A percentile compares a stretch with the other conserved stretches of the same genome.
These are phyloP conservation scores for Metschnikowia lunata DNA, from an alignment of 805 yeast species.

Conservation along the genomic window DNA sequence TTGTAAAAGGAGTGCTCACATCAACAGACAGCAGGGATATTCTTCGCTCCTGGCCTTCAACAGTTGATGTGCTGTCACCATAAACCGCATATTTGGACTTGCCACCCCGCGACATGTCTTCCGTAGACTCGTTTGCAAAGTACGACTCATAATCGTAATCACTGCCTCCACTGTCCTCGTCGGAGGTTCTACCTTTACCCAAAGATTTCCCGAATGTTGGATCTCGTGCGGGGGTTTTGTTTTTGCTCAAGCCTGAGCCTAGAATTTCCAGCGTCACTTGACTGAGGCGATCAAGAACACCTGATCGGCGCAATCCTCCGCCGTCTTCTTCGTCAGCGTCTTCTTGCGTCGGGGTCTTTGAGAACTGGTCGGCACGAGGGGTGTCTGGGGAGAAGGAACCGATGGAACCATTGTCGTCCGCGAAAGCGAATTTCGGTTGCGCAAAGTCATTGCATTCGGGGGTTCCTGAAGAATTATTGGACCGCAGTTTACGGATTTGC, in stretches of 20 bases:
- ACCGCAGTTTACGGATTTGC: constrained; percentile 25
- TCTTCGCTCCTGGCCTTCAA: constrained; percentile 5
- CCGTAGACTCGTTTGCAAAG: neutral
- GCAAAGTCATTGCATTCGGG: constrained; percentile 1
- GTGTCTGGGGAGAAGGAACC: constrained; percentile 39
- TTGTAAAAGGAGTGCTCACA: constrained; percentile 34
- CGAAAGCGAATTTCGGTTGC: constrained; percentile 1
- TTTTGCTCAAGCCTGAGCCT: neutral
- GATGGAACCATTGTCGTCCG: constrained; percentile 25
- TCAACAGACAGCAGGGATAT: constrained; percentile 13
- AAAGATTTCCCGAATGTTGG: constrained; percentile 9
- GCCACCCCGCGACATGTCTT: neutral
- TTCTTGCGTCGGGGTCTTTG: neutral
- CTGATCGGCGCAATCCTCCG: constrained; percentile 28
- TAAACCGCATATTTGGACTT: neutral
- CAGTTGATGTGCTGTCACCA: neutral
- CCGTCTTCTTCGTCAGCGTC: constrained; percentile 7
- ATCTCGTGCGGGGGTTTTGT: constrained; percentile 1
- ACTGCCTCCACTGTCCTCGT: constrained; percentile 21
- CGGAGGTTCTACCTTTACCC: neutral
- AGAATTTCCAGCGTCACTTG: constrained; percentile 35
- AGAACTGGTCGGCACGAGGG: constrained; percentile 19
- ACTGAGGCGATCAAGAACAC: constrained; percentile 35
- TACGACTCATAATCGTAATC: constrained; percentile 19
- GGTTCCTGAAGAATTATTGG: neutral